Evolutionary conservation across 176 grass and related monocot species (phyloP), one percentile per base, ranked within the genome.

Genomic region (Avena insularis): DNA sequence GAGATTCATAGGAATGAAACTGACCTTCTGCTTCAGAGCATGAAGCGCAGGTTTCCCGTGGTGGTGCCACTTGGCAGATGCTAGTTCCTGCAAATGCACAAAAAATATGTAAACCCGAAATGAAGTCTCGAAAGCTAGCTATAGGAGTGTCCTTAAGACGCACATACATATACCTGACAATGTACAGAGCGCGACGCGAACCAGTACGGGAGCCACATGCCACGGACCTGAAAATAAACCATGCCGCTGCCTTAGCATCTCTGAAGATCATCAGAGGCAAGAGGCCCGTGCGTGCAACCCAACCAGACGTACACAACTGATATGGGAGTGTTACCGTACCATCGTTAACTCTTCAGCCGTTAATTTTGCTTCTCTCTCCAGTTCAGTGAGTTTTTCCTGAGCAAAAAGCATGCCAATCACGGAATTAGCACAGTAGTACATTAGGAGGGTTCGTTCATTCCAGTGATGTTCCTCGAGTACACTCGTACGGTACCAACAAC

Each of bases 141-240:
- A 33, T 29, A 29, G 29, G 29, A 1, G 29, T 29, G 29, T 29
- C 29, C 29, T 29, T 29, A 29, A 29, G 29, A 29, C 29, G 29
- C 29, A 29, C 29, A 29, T 29, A 29, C 29, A 29, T 29, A 29
- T 47, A 47, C 88, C 93, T 90, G 88, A 50, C 23, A 93, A 61
- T 50, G 55, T 12, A 23, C 14, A 17, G 85, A 16, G 62, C 27
- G 76, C 1, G 50, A 78, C 6, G 59, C 56, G 47, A 91, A 19
- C 93, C 89, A 93, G 70, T 82, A 80, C 17, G 93, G 91, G 73
- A 95, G 75, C 91, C 91, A 91, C 73, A 78, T 86, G 56, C 33
- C 68, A 71, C 79, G 81, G 57, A 76, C 63, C 93, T 95, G 75
- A 86, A 83, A 82, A 79, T 20, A 54, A 57, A 14, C 3, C 16